Conservation (phyloP, 768 basidiomycete genomes). For the Basidioascus undulatus region DNA sequence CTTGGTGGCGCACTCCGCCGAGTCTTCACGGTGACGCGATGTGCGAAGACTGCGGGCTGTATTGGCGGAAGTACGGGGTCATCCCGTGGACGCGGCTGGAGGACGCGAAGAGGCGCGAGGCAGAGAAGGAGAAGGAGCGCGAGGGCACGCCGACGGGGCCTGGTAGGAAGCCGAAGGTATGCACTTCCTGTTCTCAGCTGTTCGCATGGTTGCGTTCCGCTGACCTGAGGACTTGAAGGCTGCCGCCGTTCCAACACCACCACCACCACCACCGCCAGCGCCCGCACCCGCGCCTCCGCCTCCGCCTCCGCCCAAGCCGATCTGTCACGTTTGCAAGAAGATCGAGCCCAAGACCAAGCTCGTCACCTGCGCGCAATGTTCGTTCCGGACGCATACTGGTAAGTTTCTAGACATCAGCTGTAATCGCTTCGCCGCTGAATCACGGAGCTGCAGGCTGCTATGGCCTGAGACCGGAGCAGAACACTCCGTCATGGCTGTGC, state of each 20-base stretch:
- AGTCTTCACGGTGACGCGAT: conserved; percentile 51
- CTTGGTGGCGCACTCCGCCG: conserved; percentile 85
- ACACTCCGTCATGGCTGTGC: conserved; percentile 53
- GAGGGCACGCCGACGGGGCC: conserved; percentile 27
- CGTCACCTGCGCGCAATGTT: conserved; percentile 56
- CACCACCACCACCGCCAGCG: conserved; percentile 28
- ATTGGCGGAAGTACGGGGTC: conserved; percentile 85
- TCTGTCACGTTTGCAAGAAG: conserved; percentile 29
- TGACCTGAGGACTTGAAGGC: neutral
- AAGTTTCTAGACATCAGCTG: conserved; percentile 10
- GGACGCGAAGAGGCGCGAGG: conserved; percentile 18
- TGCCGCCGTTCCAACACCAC: conserved; percentile 32
- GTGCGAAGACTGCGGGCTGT: conserved; percentile 63
- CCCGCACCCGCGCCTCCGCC: conserved; percentile 16
- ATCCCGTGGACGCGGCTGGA: conserved; percentile 21
- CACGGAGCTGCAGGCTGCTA: conserved; percentile 27
- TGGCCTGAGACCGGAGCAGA: conserved; percentile 34
- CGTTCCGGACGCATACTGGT: conserved; percentile 61
- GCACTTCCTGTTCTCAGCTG: conserved; percentile 6
- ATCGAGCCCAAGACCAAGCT: conserved; percentile 53
- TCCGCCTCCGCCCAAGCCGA: conserved; percentile 8
- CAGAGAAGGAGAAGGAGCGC: conserved; percentile 37
- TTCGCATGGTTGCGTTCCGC: neutral
- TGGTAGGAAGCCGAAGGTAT: conserved; percentile 42
- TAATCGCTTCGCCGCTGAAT: neutral